Conservation (phyloP, 768 basidiomycete genomes). For the Vararia minispora region DNA sequence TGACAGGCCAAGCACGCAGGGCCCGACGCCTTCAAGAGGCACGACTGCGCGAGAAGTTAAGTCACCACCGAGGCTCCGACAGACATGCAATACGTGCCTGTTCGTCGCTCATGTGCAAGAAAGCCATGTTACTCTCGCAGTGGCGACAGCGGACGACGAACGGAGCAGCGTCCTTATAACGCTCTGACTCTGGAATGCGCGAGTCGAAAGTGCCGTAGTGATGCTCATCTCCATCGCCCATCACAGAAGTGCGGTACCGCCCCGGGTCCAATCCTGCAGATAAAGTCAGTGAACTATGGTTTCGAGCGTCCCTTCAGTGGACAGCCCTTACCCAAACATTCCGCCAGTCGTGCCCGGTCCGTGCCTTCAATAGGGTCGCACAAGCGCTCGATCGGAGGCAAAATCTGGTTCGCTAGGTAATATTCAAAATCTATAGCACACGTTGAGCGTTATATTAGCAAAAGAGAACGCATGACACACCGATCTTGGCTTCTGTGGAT, state of each 20-base stretch:
- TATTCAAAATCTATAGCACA: conserved; percentile 66
- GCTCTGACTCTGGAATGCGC: conserved; percentile 76
- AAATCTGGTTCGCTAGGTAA: conserved; percentile 83
- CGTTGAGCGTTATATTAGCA: not conserved
- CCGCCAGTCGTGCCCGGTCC: conserved; percentile 82
- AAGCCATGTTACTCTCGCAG: conserved; percentile 52
- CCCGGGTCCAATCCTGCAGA: conserved; percentile 56
- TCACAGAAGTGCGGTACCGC: conserved; percentile 33
- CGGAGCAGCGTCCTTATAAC: conserved; percentile 67
- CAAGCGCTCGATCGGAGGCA: conserved; percentile 90
- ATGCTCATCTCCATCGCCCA: conserved; percentile 42
- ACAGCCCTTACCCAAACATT: conserved; percentile 73
- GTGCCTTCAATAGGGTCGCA: conserved; percentile 97
- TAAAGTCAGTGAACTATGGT: too few relatives aligned
- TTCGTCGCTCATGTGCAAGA: conserved; percentile 47
- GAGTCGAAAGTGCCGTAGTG: conserved; percentile 78
- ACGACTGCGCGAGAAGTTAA: conserved; percentile 33
- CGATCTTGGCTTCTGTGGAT: conserved; percentile 58
- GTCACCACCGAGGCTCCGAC: not conserved
- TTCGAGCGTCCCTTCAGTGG: too few relatives aligned
- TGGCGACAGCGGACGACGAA: conserved; percentile 68
- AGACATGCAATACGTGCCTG: conserved; percentile 33
- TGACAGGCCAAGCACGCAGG: conserved; percentile 63
- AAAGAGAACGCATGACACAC: conserved; percentile 27
- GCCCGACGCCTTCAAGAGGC: conserved; percentile 54